These are phyloP conservation scores for Serendipita indica DNA, from an alignment of 768 basidiomycete species.

Conservation along the genomic window DNA sequence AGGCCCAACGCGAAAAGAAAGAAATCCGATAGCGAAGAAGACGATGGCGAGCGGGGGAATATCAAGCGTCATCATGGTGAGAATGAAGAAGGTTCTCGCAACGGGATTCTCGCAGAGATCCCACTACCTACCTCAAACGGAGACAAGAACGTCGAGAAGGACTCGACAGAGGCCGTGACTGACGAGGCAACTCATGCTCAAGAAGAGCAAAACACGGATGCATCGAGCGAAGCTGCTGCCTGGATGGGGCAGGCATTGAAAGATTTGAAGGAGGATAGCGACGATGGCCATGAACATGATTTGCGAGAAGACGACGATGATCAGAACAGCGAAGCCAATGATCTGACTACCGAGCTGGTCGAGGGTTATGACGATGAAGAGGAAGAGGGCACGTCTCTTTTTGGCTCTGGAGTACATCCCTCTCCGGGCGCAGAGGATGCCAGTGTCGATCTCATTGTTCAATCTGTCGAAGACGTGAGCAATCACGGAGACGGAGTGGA, in stretches of 20 bases:
- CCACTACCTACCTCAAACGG: neutral
- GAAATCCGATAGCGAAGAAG: slow-evolving; percentile 11
- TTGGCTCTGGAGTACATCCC: neutral
- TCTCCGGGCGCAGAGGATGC: slow-evolving; percentile 19
- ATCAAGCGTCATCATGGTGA: slow-evolving; percentile 8
- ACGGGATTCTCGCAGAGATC: neutral
- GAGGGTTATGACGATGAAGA: slow-evolving; percentile 11
- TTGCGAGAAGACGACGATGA: slow-evolving; percentile 11
- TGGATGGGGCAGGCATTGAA: slow-evolving; percentile 2
- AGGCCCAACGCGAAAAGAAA: neutral
- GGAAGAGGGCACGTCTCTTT: slow-evolving; percentile 8
- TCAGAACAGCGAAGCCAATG: slow-evolving; percentile 10
- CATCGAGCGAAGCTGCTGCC: neutral
- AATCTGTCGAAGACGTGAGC: slow-evolving; percentile 22
- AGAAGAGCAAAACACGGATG: neutral
- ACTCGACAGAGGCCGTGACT: neutral
- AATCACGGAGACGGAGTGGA: slow-evolving; percentile 17
- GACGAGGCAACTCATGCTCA: neutral
- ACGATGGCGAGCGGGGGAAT: neutral
- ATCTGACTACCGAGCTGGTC: slow-evolving; percentile 12
- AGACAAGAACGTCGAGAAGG: neutral
- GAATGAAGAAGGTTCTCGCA: neutral
- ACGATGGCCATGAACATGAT: neutral
- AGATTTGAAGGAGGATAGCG: neutral
- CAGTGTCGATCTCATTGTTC: slow-evolving; percentile 18